A percentile compares a stretch with the other conserved stretches of the same genome.
Conservation (phyloP, 306 rosid genomes). For the Datisca glomerata region DNA sequence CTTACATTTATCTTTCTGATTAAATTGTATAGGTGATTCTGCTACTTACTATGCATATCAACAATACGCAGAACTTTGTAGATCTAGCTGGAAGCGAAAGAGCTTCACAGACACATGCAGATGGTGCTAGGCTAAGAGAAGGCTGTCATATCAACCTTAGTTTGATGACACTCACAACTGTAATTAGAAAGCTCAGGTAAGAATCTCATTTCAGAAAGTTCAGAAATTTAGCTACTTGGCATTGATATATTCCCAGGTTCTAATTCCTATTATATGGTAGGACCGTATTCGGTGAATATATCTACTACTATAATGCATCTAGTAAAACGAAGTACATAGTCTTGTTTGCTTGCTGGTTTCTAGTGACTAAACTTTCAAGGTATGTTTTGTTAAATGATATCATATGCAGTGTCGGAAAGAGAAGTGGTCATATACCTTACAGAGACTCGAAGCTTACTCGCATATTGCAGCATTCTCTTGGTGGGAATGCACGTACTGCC, state of each 20-base stretch:
- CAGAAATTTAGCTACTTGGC: no score
- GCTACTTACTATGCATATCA: constrained; percentile 4
- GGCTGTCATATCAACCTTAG: constrained; percentile 99
- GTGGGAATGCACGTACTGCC: constrained; percentile 99
- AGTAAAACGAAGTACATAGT: no score
- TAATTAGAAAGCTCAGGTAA: constrained; percentile 97
- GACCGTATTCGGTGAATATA: no score
- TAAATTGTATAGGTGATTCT: background rate
- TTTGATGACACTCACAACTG: constrained; percentile 99
- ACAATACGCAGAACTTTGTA: constrained; percentile 69
- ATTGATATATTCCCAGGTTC: no score
- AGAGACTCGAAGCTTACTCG: constrained; percentile 99
- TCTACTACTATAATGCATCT: no score
- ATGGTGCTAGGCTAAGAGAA: constrained; percentile 96
- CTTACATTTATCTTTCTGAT: background rate
- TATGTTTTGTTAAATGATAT: constrained; percentile 5
- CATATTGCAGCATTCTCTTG: constrained; percentile 94
- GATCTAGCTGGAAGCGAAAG: constrained; percentile 99
- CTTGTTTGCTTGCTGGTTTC: no score
- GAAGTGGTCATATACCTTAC: constrained; percentile 90
- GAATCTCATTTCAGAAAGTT: constrained; percentile 17
- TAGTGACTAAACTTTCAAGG: background rate
- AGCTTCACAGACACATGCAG: constrained; percentile 94
- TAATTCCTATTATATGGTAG: no score
- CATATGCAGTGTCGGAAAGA: constrained; percentile 71